Percentiles rank a stretch among this genome's conserved stretches.
Conservation (phyloP, 495 filamentous ascomycete species). For the Echria macrotheca region DNA sequence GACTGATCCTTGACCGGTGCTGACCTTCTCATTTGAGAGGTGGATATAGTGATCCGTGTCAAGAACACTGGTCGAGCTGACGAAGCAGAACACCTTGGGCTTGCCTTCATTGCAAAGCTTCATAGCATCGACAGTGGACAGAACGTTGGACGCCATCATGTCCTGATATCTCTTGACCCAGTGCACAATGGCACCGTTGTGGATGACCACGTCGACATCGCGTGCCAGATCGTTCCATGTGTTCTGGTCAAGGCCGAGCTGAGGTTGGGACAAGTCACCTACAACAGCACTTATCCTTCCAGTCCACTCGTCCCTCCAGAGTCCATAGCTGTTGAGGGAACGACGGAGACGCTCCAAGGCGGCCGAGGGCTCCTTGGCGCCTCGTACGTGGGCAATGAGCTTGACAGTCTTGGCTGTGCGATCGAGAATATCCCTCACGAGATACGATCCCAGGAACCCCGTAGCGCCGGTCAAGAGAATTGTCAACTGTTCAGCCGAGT, state of each 20-base stretch:
- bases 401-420: constrained; percentile 51
- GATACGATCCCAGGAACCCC: constrained; percentile 82
- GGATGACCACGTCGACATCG: constrained; percentile 73
- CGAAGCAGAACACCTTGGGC: constrained; percentile 75
- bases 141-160: constrained; percentile 72
- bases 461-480: constrained; percentile 87
- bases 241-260: constrained; percentile 60
- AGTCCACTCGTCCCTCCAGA: constrained; percentile 73
- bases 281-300: constrained; percentile 57
- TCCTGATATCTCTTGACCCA: constrained; percentile 79
- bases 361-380: constrained; percentile 45
- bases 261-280: constrained; percentile 67
- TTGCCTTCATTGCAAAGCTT: constrained; percentile 69
- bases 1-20: constrained; percentile 42
- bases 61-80: constrained; percentile 79
- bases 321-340: constrained; percentile 64
- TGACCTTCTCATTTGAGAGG: constrained; percentile 56
- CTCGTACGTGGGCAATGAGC: constrained; percentile 74
- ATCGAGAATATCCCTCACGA: constrained; percentile 68
- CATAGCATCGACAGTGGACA: constrained; percentile 72
- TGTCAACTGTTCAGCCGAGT: constrained; percentile 40
- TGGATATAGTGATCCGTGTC: constrained; percentile 75
- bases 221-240: constrained; percentile 59
- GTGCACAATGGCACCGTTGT: constrained; percentile 85
- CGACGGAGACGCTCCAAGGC: constrained; percentile 47